Evolutionary conservation across 2,329 filamentous ascomycete species (phyloP).

Genomic region (Zopfia rhizophila): DNA sequence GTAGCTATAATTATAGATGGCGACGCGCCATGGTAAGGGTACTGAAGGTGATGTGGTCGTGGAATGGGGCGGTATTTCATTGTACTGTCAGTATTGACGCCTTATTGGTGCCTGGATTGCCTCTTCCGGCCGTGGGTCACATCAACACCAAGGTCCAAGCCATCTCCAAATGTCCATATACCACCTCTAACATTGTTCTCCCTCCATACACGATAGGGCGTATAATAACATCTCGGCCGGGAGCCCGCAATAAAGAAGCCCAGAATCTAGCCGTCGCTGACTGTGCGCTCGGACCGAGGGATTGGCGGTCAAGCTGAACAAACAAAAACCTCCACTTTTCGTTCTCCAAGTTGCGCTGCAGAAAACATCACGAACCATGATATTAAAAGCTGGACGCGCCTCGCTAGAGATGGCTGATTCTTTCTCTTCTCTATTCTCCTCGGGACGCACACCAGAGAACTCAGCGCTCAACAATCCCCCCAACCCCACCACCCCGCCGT

Average conservation of each 20-base stretch:
- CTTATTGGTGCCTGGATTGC: too few relatives aligned
- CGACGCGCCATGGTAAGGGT: too few relatives aligned
- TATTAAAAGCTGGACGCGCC: conserved; percentile 35
- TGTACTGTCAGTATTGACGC: too few relatives aligned
- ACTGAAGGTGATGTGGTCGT: too few relatives aligned
- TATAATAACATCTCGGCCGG: too few relatives aligned
- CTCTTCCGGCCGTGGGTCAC: too few relatives aligned
- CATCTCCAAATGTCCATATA: too few relatives aligned
- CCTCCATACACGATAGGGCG: too few relatives aligned
- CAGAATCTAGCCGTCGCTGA: conserved; percentile 8
- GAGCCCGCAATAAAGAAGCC: not conserved
- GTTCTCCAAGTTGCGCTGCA: conserved; percentile 41
- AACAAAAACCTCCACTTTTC: conserved; percentile 19
- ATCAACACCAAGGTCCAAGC: too few relatives aligned
- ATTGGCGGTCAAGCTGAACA: conserved; percentile 5
- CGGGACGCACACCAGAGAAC: conserved; percentile 12
- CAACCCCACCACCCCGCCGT: conserved; percentile 14
- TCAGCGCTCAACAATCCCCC: conserved; percentile 12
- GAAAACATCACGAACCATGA: conserved; percentile 41
- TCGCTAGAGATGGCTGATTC: conserved; percentile 36
- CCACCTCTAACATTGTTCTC: too few relatives aligned
- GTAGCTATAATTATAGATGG: too few relatives aligned
- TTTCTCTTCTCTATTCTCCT: conserved; percentile 25
- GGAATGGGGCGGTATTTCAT: too few relatives aligned
- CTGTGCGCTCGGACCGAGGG: conserved; percentile 24